Percentiles rank a stretch among this genome's conserved stretches.
Evolutionary conservation across 2,329 filamentous ascomycete species (phyloP).

Genomic region (Claviceps arundinis): DNA sequence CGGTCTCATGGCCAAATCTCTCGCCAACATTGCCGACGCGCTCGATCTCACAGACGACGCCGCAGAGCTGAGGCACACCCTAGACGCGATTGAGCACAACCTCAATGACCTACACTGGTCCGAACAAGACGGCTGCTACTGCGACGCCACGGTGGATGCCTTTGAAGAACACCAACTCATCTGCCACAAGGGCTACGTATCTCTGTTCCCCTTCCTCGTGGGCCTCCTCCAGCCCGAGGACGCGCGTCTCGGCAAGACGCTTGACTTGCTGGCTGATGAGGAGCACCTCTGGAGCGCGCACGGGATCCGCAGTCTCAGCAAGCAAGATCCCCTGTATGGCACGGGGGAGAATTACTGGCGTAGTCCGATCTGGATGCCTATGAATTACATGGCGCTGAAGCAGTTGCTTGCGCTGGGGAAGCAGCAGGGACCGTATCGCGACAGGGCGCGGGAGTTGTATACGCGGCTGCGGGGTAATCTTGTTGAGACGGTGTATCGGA

Average conservation of each 20-base stretch:
- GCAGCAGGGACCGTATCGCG: slow-evolving; percentile 52
- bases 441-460: slow-evolving; percentile 62
- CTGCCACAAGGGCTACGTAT: slow-evolving; percentile 95
- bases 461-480: slow-evolving; percentile 66
- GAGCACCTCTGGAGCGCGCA: slow-evolving; percentile 81
- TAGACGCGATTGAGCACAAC: slow-evolving; percentile 69
- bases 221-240: slow-evolving; percentile 65
- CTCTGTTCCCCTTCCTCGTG: slow-evolving; percentile 80
- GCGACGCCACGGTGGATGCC: slow-evolving; percentile 88
- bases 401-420: slow-evolving; percentile 58
- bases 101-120: slow-evolving; percentile 92
- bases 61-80: slow-evolving; percentile 54
- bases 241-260: slow-evolving; percentile 56
- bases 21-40: slow-evolving; percentile 64
- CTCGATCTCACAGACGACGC: slow-evolving; percentile 69
- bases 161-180: slow-evolving; percentile 83
- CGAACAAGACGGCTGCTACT: slow-evolving; percentile 67
- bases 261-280: slow-evolving; percentile 68
- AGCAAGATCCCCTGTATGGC: slow-evolving; percentile 68
- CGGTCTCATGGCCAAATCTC: slow-evolving; percentile 85
- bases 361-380: slow-evolving; percentile 87
- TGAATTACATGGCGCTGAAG: slow-evolving; percentile 79
- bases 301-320: slow-evolving; percentile 83
- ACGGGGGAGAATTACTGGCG: slow-evolving; percentile 97
- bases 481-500: slow-evolving; percentile 74